Base-by-base conservation (phyloP, 2,329 filamentous ascomycete genomes). In the Colletotrichum navitas region DNA sequence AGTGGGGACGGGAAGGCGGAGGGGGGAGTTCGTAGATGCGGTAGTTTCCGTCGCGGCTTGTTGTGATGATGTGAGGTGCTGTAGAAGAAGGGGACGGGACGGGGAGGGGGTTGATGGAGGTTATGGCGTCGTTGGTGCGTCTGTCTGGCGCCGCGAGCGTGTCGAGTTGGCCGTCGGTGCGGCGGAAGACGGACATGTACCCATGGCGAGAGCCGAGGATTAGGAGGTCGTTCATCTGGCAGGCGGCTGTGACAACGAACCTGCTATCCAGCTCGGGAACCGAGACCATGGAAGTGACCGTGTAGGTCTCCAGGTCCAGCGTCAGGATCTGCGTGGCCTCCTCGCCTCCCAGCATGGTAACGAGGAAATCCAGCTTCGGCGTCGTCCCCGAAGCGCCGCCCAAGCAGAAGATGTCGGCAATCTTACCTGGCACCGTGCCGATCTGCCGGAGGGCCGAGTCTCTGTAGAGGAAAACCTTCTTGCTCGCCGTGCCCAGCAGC, bases 21-120 rank as follows among this genome's bases (percentile, higher is more conserved):
- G 6, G 74, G 45, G 78, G 65, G 63, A 86, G 76, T 39, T 84
- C 79, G 76, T 86, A 93, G 60, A 95, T 89, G 49, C 92, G 89
- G 75, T 92, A 94, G 61, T 86, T 89, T 2, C 94, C 93, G 79
- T 97, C 93, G 65, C 94, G 89, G 49, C 92, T 92, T 4, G 92
- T 93, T 0, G 92, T 91, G 18, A 95, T 81, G 52, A 97, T 85
- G 68, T 88, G 85, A 14, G 49, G 14, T 43, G 36, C n/a, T 26
- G 58, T 72, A 34, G 62, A 75, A 16, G 73, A 65, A n/a, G 62
- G 74, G 21, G 73, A 66, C 14, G 76, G 74, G 14, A 76, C 73
- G 0, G 83, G 82, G 1, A 89, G 81, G 12, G 85, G 80, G 0
- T 85, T 76, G 41, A 97, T 88, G 47, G 87, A 86, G 3, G 93